Evolutionary conservation across 345 rosid genomes (phyloP).

Genomic region (Bruguiera parviflora): DNA sequence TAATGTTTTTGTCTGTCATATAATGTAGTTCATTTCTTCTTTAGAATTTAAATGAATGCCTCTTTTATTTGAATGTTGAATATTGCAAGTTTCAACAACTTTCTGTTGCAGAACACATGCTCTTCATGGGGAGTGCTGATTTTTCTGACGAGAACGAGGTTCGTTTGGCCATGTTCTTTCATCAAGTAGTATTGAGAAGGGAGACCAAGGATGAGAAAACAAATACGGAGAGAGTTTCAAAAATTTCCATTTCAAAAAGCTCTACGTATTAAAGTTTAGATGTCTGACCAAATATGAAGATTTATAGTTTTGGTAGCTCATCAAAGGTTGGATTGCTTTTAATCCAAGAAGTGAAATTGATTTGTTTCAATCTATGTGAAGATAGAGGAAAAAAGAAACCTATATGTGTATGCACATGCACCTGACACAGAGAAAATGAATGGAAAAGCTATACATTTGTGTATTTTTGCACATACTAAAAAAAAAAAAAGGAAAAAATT

Average conservation of each 20-base stretch:
- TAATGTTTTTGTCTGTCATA: too few species aligned
- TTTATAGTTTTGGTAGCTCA: too few species aligned
- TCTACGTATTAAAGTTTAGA: too few species aligned
- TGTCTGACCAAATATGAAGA: too few species aligned
- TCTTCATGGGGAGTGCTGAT: constrained; percentile 94
- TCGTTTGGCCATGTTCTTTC: constrained; percentile 20
- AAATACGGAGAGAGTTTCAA: neutral
- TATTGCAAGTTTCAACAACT: neutral
- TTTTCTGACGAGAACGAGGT: constrained; percentile 99
- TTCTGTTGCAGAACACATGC: constrained; percentile 79
- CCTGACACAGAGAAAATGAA: neutral
- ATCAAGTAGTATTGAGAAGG: neutral
- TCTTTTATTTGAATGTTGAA: too few species aligned
- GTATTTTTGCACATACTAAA: too few species aligned
- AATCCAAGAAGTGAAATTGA: neutral
- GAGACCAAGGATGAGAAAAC: neutral
- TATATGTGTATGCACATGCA: neutral
- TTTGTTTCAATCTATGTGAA: neutral
- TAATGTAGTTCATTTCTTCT: too few species aligned
- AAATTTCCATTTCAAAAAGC: too few species aligned
- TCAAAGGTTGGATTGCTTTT: too few species aligned
- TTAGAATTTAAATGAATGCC: too few species aligned
- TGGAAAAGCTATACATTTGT: too few species aligned
- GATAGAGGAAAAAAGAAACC: neutral
- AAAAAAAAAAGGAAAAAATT: too few species aligned